These are phyloP conservation scores for Xylaria digitata DNA, from an alignment of 2,329 filamentous ascomycete species.

Conservation along the genomic window DNA sequence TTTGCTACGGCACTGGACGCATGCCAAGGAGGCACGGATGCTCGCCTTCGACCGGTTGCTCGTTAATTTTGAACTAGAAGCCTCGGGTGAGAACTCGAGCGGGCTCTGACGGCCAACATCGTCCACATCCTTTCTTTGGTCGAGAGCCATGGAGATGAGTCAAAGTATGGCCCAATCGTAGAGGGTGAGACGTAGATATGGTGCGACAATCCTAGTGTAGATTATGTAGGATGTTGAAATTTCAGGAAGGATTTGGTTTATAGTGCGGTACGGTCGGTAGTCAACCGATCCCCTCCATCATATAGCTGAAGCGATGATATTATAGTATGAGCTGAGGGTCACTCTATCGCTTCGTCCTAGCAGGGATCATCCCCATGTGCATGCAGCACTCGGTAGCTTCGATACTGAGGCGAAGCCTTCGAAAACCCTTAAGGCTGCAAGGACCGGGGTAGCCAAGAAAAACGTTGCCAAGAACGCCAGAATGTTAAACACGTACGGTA, in stretches of 20 bases:
- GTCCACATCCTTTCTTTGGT: conserved; percentile 35
- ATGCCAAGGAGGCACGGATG: conserved; percentile 57
- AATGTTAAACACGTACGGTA: background rate
- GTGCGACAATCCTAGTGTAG: background rate
- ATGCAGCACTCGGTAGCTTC: conserved; percentile 19
- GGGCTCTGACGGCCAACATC: conserved; percentile 41
- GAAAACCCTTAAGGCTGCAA: conserved; percentile 1
- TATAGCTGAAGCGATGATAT: conserved; percentile 33
- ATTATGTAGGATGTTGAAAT: conserved; percentile 2
- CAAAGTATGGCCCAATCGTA: background rate
- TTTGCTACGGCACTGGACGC: conserved; percentile 62
- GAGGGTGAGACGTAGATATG: conserved; percentile 3
- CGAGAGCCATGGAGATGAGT: conserved; percentile 40
- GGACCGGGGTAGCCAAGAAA: conserved; percentile 13
- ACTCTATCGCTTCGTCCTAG: conserved; percentile 11
- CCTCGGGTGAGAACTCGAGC: conserved; percentile 43
- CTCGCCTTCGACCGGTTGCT: conserved; percentile 48
- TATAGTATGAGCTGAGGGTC: conserved; percentile 28
- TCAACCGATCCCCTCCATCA: conserved; percentile 16
- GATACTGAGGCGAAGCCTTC: conserved; percentile 11
- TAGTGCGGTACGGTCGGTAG: conserved; percentile 1
- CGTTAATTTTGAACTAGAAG: conserved; percentile 40
- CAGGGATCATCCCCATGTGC: conserved; percentile 24
- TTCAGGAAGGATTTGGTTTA: background rate
- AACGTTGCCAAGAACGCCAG: conserved; percentile 2